Percentiles rank a stretch among this genome's conserved stretches.
These are phyloP conservation scores for Funneliformis mosseae DNA, from an alignment of 192 early-diverging fungal species.

Conservation along the genomic window DNA sequence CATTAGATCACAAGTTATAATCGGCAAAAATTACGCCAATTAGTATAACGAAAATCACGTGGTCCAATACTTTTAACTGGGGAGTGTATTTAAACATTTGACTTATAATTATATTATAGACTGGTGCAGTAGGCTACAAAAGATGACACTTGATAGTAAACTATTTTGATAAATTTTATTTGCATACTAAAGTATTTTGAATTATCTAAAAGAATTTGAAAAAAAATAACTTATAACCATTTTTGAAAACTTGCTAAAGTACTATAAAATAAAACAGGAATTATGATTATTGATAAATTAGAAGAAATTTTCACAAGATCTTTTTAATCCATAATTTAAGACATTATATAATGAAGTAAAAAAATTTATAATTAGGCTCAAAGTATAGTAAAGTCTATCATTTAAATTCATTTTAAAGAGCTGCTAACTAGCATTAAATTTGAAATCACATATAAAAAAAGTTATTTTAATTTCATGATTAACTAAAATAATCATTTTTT, in stretches of 20 bases:
- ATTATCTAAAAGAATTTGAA: conserved; percentile 39
- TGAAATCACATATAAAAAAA: conserved; percentile 63
- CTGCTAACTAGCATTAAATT: conserved; percentile 58
- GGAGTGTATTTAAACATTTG: conserved; percentile 20
- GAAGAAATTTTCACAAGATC: conserved; percentile 54
- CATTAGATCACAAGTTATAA: too few species aligned
- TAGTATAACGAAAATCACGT: too few species aligned
- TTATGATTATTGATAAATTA: conserved; percentile 53
- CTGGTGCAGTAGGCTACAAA: conserved; percentile 49
- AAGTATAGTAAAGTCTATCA: background rate
- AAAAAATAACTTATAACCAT: conserved; percentile 41
- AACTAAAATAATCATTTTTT: conserved; percentile 32
- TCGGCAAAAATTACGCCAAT: too few species aligned
- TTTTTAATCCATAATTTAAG: conserved; percentile 66
- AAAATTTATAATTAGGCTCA: conserved; percentile 14
- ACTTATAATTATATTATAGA: conserved; percentile 29
- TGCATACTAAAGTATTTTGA: background rate
- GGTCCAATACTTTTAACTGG: too few species aligned
- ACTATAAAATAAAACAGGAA: conserved; percentile 40
- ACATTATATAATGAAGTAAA: conserved; percentile 51
- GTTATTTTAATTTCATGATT: conserved; percentile 43
- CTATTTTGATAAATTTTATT: background rate
- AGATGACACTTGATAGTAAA: conserved; percentile 44
- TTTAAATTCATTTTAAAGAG: conserved; percentile 37
- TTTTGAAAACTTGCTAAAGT: conserved; percentile 43